Evolutionary conservation across 1,139 yeast genomes (phyloP).

Genomic region (Saccharomyces uvarum): DNA sequence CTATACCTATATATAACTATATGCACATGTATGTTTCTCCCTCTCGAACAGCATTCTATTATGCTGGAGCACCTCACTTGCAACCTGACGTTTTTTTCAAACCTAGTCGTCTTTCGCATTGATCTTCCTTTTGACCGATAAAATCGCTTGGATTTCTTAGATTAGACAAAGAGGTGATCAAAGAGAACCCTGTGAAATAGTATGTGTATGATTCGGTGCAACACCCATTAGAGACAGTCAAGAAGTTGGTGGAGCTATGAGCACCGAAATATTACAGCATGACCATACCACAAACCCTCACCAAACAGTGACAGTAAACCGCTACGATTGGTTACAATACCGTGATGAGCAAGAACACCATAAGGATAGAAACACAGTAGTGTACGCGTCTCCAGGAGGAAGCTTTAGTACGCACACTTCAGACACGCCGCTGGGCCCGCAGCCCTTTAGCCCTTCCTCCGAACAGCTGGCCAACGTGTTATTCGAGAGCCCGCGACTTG

Average conservation of each 20-base stretch:
- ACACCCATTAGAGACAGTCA: neutral
- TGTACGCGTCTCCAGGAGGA: neutral
- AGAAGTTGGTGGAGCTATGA: neutral
- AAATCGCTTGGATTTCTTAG: neutral
- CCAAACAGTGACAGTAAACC: constrained; percentile 15
- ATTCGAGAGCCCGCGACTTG: neutral
- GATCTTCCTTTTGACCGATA: neutral
- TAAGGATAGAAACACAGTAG: constrained; percentile 3
- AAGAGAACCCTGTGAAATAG: neutral
- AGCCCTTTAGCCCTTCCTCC: neutral
- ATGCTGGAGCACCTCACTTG: neutral
- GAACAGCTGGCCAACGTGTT: neutral
- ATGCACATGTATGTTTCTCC: neutral
- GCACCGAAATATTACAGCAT: neutral
- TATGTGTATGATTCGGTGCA: neutral
- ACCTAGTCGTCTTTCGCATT: neutral
- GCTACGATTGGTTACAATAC: constrained; percentile 19
- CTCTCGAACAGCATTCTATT: neutral
- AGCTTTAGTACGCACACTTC: neutral
- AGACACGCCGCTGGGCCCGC: neutral
- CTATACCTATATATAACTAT: neutral
- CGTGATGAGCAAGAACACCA: constrained; percentile 15
- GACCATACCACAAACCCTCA: constrained; percentile 11
- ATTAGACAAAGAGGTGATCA: neutral
- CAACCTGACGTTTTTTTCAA: neutral